Evolutionary conservation across 2,329 filamentous ascomycete genomes (phyloP), one percentile per base, ranked within the genome.

Genomic region (Chrysosporium keratinophilum): DNA sequence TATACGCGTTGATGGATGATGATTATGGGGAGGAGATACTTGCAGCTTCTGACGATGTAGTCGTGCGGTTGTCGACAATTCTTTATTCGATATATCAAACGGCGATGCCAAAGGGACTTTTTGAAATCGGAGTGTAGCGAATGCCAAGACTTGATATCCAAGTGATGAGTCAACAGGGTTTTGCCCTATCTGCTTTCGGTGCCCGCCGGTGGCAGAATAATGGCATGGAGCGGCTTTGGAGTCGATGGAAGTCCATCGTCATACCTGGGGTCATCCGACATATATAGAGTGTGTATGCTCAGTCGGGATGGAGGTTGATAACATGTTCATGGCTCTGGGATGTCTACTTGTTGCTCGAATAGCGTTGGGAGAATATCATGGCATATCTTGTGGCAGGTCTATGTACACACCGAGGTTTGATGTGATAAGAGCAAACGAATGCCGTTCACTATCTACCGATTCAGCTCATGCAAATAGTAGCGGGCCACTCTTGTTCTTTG

Each of bases 141-240:
- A 49, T 34, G 55, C 44, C 51, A 52, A 56, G 55, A 37, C 31
- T 10, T 40, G 20, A 14, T 28, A 7, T 31, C 14, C 10, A 2
- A 23, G 12, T 19, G 35, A 23, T 39, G 50, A 45, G 50, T 40
- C 33, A 35, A 20, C 51, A 57, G 56, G 56, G 56, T 43, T 53
- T 53, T 50, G 56, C 56, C 56, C 56, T 57, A 52, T 50, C 53
- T 45, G 20, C 33, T 57, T 56, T 54, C 11, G 50, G 41, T 45
- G 12, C 9, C 39, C 39, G 49, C 20, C 31, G 41, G 7, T n/a
- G 12, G 41, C 41, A 5, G 23, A 14, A 42, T 19, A 10, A n/a
- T 17, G 40, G 2, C 15, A 19, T 10, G 14, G 14, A 2, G 15
- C 4, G 14, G 43, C 10, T 12, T 23, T 45, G 12, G 11, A 23